phyloP scores from a whole-genome alignment of 2,329 filamentous ascomycete genomes.

The Dothideomycetidae sp. region DNA sequence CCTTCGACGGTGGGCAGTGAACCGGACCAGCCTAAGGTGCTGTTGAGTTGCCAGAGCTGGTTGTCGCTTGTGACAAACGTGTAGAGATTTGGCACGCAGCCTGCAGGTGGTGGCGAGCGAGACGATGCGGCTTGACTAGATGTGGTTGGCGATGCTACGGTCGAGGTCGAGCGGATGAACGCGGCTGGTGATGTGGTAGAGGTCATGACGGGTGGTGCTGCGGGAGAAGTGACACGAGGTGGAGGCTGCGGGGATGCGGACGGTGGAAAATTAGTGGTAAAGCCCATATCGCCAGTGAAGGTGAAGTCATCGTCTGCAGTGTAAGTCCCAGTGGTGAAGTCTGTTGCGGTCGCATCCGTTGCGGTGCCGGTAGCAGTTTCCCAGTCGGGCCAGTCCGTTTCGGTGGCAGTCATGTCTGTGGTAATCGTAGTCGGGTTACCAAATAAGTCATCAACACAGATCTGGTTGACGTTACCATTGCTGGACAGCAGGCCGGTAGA shows the following conservation, averaged over 20 bases:
- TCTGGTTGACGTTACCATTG: neutral
- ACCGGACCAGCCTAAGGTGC: conserved; percentile 1
- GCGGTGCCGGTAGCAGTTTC: neutral
- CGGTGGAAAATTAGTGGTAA: too few relatives aligned
- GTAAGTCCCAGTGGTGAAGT: too few relatives aligned
- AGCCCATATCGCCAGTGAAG: too few relatives aligned
- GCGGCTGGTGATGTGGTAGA: neutral
- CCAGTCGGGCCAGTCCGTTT: neutral
- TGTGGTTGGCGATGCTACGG: neutral
- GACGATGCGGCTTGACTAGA: neutral
- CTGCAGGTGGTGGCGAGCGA: neutral
- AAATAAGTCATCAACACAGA: neutral
- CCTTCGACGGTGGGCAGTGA: neutral
- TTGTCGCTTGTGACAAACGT: neutral
- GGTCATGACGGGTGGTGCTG: too few relatives aligned
- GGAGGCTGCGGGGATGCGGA: too few relatives aligned
- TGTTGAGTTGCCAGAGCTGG: conserved; percentile 1
- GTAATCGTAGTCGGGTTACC: neutral
- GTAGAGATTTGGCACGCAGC: conserved; percentile 1
- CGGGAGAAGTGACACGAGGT: too few relatives aligned
- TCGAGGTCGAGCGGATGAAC: too few relatives aligned
- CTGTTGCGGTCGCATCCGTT: neutral
- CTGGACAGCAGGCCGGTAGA: neutral
- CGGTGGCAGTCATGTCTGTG: neutral
- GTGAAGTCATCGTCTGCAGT: too few relatives aligned